Conservation (phyloP, 495 filamentous ascomycete species). For the Cetradonia linearis region DNA sequence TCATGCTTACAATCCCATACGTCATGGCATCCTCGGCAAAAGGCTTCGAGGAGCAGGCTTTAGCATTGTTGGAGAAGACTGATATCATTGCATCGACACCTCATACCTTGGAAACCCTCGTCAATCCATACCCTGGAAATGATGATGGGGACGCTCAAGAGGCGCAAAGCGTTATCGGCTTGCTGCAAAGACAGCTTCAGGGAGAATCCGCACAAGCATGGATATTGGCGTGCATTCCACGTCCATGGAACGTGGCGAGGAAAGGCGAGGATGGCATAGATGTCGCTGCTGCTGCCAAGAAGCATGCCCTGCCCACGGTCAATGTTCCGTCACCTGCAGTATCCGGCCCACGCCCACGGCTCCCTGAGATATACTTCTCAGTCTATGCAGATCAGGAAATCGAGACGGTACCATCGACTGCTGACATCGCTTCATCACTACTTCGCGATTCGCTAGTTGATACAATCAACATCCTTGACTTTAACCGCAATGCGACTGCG, state of each 20-base stretch:
- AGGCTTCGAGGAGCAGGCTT: slow-evolving; percentile 57
- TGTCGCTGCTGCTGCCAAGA: slow-evolving; percentile 34
- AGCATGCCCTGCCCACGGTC: slow-evolving; percentile 67
- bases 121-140: slow-evolving; percentile 64
- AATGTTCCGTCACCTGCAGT: slow-evolving; percentile 62
- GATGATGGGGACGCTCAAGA: slow-evolving; percentile 41
- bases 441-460: slow-evolving; percentile 80
- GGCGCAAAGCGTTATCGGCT: slow-evolving; percentile 61
- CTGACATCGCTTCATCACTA: slow-evolving; percentile 66
- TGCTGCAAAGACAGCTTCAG: slow-evolving; percentile 80
- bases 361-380: slow-evolving; percentile 89
- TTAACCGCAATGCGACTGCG: slow-evolving; percentile 77
- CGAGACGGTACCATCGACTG: slow-evolving; percentile 75
- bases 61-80: slow-evolving; percentile 77
- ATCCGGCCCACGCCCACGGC: slow-evolving; percentile 62
- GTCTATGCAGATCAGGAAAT: slow-evolving; percentile 82
- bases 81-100: slow-evolving; percentile 80
- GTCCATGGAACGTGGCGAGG: slow-evolving; percentile 60
- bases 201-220: slow-evolving; percentile 58
- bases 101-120: slow-evolving; percentile 68
- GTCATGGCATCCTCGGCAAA: slow-evolving; percentile 62
- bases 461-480: slow-evolving; percentile 88
- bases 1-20: slow-evolving; percentile 87
- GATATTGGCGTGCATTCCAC: slow-evolving; percentile 71
- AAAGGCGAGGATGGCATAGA: slow-evolving; percentile 39